Evolutionary conservation across 805 yeast genomes (phyloP).

Genomic region (Lipomyces spencermartinsiae): DNA sequence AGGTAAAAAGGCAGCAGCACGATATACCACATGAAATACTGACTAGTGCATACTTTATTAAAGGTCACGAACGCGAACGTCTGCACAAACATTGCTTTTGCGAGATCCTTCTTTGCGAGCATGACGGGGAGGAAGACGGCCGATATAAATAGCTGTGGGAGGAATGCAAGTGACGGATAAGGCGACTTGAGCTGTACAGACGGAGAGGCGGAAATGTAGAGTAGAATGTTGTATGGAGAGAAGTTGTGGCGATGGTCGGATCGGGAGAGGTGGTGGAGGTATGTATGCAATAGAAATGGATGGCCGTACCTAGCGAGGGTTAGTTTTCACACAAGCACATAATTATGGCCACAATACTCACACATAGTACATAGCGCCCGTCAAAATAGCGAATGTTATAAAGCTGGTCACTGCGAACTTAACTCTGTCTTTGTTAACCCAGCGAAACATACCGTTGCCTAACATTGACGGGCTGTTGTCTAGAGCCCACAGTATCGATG

Average conservation of each 20-base stretch:
- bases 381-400: conserved; percentile 55
- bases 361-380: conserved; percentile 64
- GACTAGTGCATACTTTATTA: conserved; percentile 89
- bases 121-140: conserved; percentile 63
- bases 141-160: conserved; percentile 78
- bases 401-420: conserved; percentile 52
- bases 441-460: conserved; percentile 39
- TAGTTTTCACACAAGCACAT: not conserved
- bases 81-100: conserved; percentile 70
- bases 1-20: conserved; percentile 80
- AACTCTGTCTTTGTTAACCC: conserved; percentile 54
- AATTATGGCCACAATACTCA: conserved; percentile 6
- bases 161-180: conserved; percentile 69
- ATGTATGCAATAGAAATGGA: conserved; percentile 78
- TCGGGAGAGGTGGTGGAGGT: conserved; percentile 80
- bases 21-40: conserved; percentile 94
- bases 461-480: conserved; percentile 34
- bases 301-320: conserved; percentile 58
- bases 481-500: conserved; percentile 52
- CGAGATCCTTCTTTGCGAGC: conserved; percentile 52
- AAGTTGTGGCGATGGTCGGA: conserved; percentile 95
- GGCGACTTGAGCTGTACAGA: conserved; percentile 29
- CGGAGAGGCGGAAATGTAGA: conserved; percentile 52
- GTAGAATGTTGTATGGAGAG: conserved; percentile 78
- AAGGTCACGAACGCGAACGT: conserved; percentile 78